Evolutionary conservation across 2,329 filamentous ascomycete species (phyloP), one percentile per base, ranked within the genome.

Genomic region (Neurospora sp.): DNA sequence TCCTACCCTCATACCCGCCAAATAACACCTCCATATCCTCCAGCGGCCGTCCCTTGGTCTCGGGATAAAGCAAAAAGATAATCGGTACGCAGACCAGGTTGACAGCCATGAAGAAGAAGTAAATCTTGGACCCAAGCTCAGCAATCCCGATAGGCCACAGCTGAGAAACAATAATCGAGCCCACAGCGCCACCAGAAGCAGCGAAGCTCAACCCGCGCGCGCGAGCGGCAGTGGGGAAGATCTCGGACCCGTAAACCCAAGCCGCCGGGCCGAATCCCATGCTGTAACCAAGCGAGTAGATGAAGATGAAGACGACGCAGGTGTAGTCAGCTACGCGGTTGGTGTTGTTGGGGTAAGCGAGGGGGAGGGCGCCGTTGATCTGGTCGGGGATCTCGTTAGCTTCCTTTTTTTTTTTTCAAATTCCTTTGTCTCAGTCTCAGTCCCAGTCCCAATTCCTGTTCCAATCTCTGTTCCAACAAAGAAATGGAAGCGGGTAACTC

Each of bases 231-330:
- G 86, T 87, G 2, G 86, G 86, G 74, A 88, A 88, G 72, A 88
- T 88, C 81, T 88, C 86, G 0, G 85, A 82, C n/a, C 84, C 84
- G 71, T 88, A 88, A 0, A 88, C 84, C 86, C 86, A 88, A 0
- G 85, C 81, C 0, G 85, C 83, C 0, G 86, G 85, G 0, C 86
- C 86, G 62, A 88, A 86, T 0, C 86, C 85, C 71, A 88, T 79
- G 67, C 84, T 86, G 74, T 86, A 88, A 0, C 86, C 86, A 67
- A 88, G 80, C 8, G 85, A 84, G 75, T 87, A 88, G 62, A 88
- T 78, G 74, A 88, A 88, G 52, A 88, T 84, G 74, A 87, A 87
- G 11, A 83, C 78, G 28, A 87, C 82, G 74, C 85, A 87, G 4
- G 80, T 76, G 65, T 83, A 81, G 75, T 88, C 84, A 0, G 86